Percentiles rank a stretch among this genome's conserved stretches.
Evolutionary conservation across 2,329 filamentous ascomycete genomes (phyloP).

Genomic region (Cladobotryum mycophilum): DNA sequence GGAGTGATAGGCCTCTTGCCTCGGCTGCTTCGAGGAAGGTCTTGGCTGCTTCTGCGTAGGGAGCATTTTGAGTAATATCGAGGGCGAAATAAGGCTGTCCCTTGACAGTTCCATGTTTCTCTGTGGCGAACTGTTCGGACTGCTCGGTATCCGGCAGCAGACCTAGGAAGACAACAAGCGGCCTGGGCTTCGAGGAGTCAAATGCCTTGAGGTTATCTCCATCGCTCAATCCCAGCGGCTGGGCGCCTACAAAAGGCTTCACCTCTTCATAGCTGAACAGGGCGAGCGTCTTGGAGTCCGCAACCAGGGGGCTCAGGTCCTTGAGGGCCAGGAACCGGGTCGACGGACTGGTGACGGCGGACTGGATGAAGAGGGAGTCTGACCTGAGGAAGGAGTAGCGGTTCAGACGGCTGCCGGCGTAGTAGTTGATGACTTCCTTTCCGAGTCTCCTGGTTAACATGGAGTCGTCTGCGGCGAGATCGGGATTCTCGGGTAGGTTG

Average conservation of each 20-base stretch:
- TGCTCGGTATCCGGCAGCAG: conserved; percentile 62
- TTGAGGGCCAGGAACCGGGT: conserved; percentile 74
- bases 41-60: conserved; percentile 55
- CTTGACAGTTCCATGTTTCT: conserved; percentile 59
- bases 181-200: conserved; percentile 61
- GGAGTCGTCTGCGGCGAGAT: conserved; percentile 40
- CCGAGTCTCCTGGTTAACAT: conserved; percentile 75
- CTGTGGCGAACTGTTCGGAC: conserved; percentile 17
- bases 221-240: conserved; percentile 67
- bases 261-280: conserved; percentile 66
- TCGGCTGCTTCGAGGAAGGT: conserved; percentile 37
- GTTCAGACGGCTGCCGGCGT: conserved; percentile 71
- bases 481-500: conserved; percentile 7
- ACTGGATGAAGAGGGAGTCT: conserved; percentile 63
- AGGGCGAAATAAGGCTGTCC: conserved; percentile 85
- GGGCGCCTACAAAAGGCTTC: conserved; percentile 59
- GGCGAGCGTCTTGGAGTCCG: conserved; percentile 51
- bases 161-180: conserved; percentile 78
- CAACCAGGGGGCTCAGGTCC: conserved; percentile 66
- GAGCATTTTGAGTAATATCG: conserved; percentile 71
- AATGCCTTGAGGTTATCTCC: conserved; percentile 65
- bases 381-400: conserved; percentile 70
- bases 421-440: conserved; percentile 77
- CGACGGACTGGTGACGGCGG: conserved; percentile 58
- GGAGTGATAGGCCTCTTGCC: conserved; percentile 56